Conservation (phyloP, 768 basidiomycete species). For the Suillus paluster region DNA sequence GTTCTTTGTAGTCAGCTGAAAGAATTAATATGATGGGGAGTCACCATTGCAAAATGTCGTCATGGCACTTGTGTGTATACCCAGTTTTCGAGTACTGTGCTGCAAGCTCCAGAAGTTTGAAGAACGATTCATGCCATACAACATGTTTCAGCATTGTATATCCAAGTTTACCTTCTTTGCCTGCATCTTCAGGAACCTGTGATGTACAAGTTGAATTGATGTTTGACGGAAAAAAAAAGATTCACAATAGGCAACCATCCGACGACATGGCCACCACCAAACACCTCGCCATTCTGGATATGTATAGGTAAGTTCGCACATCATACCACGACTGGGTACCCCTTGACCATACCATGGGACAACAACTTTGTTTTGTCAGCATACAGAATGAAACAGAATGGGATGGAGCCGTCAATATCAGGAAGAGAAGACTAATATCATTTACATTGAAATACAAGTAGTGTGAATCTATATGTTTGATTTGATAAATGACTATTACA, state of each 20-base stretch:
- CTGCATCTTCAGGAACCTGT: constrained; percentile 38
- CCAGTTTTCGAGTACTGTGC: constrained; percentile 24
- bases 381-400: constrained; percentile 19
- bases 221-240: neutral
- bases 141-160: constrained; percentile 39
- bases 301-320: constrained; percentile 21
- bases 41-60: constrained; percentile 29
- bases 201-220: neutral
- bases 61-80: constrained; percentile 27
- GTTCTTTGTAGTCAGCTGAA: constrained; percentile 50
- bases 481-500: neutral
- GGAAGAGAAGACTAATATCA: constrained; percentile 6
- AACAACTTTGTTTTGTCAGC: constrained; percentile 24
- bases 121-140: constrained; percentile 44
- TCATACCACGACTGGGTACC: constrained; percentile 21
- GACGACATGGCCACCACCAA: constrained; percentile 21
- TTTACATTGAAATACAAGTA: neutral
- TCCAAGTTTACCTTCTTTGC: constrained; percentile 31
- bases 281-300: constrained; percentile 19
- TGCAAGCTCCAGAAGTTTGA: constrained; percentile 34
- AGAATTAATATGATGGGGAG: constrained; percentile 45
- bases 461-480: neutral
- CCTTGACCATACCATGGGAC: constrained; percentile 22
- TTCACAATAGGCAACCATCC: constrained; percentile 23
- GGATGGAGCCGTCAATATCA: neutral